Base-by-base conservation (phyloP, 2,329 filamentous ascomycete genomes). In the Knufia petricola region DNA sequence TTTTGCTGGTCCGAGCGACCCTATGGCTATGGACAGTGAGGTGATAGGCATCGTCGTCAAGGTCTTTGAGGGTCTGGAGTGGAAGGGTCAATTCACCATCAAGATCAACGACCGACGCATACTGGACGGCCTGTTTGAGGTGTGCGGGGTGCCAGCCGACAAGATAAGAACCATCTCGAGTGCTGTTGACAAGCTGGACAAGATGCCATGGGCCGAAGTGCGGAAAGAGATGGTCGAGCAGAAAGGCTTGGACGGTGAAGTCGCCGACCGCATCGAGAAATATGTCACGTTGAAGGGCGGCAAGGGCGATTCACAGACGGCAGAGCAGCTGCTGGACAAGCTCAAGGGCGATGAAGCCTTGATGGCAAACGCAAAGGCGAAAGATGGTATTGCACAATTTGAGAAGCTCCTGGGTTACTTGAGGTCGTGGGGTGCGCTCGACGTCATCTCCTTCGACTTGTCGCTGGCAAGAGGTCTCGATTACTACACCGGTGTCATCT, bases 61-160 rank as follows among this genome's bases (percentile, higher is more conserved):
- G 64, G 84, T 94, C 34, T 94, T 95, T 61, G 79, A 90, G 58
- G 78, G 78, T 41, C 73, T 95, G 30, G 84, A 82, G 17, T 87
- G 83, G 81, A 72, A 81, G 43, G 79, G 78, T 30, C 74, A 76
- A 38, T 87, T 87, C 64, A 89, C 84, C 2, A 92, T 95, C 69
- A 95, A 95, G 72, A 75, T 95, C 63, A 96, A 95, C 71, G 87
- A 95, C 78, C 78, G 90, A 58, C 90, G 94, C 69, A 90, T 95
- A 42, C 75, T 96, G 13, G 89, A 95, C 60, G 90, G 89, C 50
- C 78, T 95, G 57, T 95, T 96, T 67, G 78, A 87, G 63, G 86
- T 95, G 23, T 90, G 86, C 59, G 89, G 90, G 55, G 89, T 96
- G 12, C 87, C 89, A 1, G 71, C 78, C 50, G 84, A 94, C 50